Percentiles rank a stretch among this genome's conserved stretches.
Evolutionary conservation across 75 land plant species (phyloP).

Genomic region (Pinus albicaulis): DNA sequence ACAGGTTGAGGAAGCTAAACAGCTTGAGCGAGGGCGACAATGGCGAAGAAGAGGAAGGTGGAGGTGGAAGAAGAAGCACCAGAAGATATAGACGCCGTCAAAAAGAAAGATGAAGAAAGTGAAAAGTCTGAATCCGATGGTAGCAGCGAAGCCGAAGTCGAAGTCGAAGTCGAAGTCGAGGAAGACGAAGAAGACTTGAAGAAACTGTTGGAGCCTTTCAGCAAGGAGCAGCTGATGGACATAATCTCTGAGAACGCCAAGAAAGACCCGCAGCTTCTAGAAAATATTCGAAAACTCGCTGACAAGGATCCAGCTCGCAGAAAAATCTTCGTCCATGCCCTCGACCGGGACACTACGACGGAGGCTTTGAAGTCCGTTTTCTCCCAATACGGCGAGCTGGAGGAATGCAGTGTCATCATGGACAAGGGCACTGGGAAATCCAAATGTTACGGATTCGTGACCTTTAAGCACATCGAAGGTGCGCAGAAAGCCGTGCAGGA

Average conservation of each 20-base stretch:
- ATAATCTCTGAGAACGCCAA: constrained; percentile 31
- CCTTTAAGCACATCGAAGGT: constrained; percentile 10
- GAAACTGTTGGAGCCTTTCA: too few species aligned
- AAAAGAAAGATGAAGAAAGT: too few species aligned
- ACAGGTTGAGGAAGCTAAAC: too few species aligned
- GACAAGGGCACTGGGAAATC: constrained; percentile 73
- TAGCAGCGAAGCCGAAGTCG: too few species aligned
- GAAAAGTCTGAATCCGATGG: too few species aligned
- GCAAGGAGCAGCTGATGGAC: constrained; percentile 44
- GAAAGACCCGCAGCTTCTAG: constrained; percentile 35
- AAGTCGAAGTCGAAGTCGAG: too few species aligned
- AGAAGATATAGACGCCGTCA: too few species aligned
- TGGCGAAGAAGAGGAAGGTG: too few species aligned
- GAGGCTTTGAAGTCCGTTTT: constrained; percentile 23
- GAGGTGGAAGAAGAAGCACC: too few species aligned
- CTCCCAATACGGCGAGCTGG: constrained; percentile 45
- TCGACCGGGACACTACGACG: constrained; percentile 26
- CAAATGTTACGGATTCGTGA: constrained; percentile 51
- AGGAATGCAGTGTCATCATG: constrained; percentile 57
- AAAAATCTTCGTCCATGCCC: constrained; percentile 67
- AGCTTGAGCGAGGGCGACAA: too few species aligned
- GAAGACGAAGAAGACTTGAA: too few species aligned
- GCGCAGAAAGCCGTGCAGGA: constrained; percentile 24
- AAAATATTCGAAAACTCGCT: constrained; percentile 38
- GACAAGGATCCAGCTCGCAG: constrained; percentile 48